Percentiles rank a stretch among this genome's conserved stretches.
Conservation (phyloP, 2,329 filamentous ascomycete species). For the Furcasterigmium furcatum region DNA sequence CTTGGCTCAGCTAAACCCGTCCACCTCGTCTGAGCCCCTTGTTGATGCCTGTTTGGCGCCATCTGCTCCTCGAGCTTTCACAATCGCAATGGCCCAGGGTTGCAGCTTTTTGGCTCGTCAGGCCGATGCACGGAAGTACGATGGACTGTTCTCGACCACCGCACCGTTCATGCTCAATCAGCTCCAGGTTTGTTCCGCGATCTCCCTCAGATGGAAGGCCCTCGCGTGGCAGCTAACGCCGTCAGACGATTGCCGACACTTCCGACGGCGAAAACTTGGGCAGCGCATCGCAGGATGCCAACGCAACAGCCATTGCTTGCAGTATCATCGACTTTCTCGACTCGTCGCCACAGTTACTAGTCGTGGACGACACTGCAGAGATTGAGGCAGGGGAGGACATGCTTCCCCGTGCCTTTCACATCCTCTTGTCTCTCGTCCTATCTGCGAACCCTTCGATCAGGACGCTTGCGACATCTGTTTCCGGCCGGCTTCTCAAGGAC, state of each 20-base stretch:
- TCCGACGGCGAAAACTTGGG: background rate
- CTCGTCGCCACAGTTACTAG: constrained; percentile 44
- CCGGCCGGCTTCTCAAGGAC: constrained; percentile 42
- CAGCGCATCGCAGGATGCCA: constrained; percentile 24
- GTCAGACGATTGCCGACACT: background rate
- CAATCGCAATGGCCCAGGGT: constrained; percentile 59
- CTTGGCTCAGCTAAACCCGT: constrained; percentile 58
- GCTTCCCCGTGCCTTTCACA: background rate
- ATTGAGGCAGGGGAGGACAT: background rate
- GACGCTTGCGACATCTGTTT: constrained; percentile 42
- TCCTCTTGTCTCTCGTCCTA: constrained; percentile 50
- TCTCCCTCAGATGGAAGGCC: too few species aligned
- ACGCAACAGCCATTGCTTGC: constrained; percentile 39
- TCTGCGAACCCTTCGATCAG: constrained; percentile 48
- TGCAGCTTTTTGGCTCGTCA: constrained; percentile 61
- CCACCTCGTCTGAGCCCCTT: constrained; percentile 54
- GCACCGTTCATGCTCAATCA: constrained; percentile 55
- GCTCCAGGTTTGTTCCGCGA: constrained; percentile 43
- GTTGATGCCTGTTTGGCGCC: constrained; percentile 53
- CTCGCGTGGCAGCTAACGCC: background rate
- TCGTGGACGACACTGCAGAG: constrained; percentile 25
- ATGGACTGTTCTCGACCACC: constrained; percentile 51
- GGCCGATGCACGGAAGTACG: constrained; percentile 43
- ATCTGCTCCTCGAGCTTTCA: constrained; percentile 56
- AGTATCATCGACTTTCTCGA: constrained; percentile 57